Evolutionary conservation across 768 basidiomycete genomes (phyloP).

Genomic region (Gautieria morchelliformis): DNA sequence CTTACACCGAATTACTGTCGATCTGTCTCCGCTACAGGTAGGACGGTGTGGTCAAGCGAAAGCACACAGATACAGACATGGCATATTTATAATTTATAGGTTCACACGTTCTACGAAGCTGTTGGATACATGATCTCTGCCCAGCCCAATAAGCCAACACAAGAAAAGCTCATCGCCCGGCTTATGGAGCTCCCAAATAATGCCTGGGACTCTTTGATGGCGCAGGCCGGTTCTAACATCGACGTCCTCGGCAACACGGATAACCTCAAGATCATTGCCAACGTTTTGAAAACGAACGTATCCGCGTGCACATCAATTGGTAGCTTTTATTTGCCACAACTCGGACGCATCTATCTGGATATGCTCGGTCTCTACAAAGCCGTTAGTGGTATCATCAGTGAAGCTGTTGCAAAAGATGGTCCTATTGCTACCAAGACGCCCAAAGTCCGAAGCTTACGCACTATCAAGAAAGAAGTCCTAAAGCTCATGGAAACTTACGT

Average conservation of each 20-base stretch:
- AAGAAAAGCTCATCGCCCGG: constrained; percentile 90
- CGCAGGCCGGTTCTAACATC: constrained; percentile 84
- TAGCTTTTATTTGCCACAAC: constrained; percentile 94
- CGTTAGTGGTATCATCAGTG: constrained; percentile 92
- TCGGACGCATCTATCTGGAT: constrained; percentile 91
- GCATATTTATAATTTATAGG: constrained; percentile 25
- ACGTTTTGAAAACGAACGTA: constrained; percentile 97
- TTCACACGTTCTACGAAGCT: constrained; percentile 98
- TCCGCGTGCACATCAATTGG: constrained; percentile 96
- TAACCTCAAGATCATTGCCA: constrained; percentile 93
- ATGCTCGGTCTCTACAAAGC: constrained; percentile 98
- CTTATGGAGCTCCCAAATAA: constrained; percentile 97
- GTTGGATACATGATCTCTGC: constrained; percentile 99
- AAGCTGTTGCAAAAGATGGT: constrained; percentile 80
- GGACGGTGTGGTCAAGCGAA: not conserved
- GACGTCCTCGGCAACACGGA: constrained; percentile 86
- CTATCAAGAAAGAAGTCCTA: constrained; percentile 97
- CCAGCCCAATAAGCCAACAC: constrained; percentile 94
- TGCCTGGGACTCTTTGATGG: constrained; percentile 97
- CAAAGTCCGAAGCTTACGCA: constrained; percentile 86
- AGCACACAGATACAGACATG: not conserved
- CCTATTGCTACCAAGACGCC: constrained; percentile 92
- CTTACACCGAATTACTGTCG: constrained; percentile 88
- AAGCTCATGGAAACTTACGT: constrained; percentile 98
- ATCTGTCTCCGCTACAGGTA: constrained; percentile 82